These are phyloP conservation scores for Trametes punicea DNA, from an alignment of 768 basidiomycete species.

Conservation along the genomic window DNA sequence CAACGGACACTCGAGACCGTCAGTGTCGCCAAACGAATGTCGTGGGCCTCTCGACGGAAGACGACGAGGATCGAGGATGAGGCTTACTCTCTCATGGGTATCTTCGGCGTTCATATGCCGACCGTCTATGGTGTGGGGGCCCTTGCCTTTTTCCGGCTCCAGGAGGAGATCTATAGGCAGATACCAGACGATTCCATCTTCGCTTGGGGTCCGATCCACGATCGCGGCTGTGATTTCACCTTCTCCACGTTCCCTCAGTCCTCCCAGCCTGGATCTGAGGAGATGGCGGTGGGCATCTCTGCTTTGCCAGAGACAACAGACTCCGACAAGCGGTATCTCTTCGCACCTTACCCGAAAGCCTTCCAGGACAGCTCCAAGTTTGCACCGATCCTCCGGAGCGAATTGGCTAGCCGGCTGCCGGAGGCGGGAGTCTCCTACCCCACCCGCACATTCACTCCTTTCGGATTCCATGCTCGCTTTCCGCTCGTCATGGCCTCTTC, in stretches of 20 bases:
- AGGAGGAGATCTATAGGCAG: conserved; percentile 2
- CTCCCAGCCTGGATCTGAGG: background rate
- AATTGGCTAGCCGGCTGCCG: background rate
- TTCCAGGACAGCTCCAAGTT: background rate
- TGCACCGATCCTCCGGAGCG: background rate
- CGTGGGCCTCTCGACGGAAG: background rate
- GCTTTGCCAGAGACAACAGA: background rate
- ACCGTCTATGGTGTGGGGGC: conserved; percentile 1
- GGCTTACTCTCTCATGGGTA: conserved; percentile 11
- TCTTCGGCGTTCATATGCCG: conserved; percentile 4
- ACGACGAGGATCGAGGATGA: conserved; percentile 4
- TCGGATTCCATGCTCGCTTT: background rate
- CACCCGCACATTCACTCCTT: background rate
- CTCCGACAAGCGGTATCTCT: background rate
- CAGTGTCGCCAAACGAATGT: conserved; percentile 2
- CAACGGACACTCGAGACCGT: background rate
- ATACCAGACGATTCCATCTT: background rate
- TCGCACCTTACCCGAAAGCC: background rate
- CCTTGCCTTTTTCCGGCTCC: background rate
- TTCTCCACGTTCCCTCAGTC: background rate
- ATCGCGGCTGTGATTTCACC: background rate
- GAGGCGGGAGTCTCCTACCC: background rate
- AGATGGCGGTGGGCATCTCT: background rate
- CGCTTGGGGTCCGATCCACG: background rate
- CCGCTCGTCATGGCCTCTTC: background rate